Percentiles rank a stretch among this genome's conserved stretches.
phyloP scores from a whole-genome alignment of 495 filamentous ascomycete species.

The Usnea hakonensis region DNA sequence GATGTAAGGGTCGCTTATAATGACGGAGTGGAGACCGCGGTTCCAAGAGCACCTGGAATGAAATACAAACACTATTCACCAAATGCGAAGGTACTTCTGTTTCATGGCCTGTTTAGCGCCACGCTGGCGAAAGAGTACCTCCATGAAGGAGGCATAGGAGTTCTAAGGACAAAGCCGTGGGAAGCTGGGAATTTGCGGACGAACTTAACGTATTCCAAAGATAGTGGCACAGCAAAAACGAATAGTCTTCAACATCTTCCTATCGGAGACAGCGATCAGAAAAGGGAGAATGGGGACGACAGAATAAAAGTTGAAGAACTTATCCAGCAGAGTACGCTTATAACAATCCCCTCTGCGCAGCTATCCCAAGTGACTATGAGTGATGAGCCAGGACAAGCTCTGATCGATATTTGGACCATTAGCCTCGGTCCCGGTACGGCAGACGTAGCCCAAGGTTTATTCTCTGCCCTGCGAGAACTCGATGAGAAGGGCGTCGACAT shows the following conservation, averaged over 20 bases:
- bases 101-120: conserved; percentile 40
- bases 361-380: background rate
- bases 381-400: background rate
- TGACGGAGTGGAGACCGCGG: conserved; percentile 47
- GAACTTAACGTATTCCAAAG: background rate
- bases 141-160: conserved; percentile 22
- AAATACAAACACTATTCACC: conserved; percentile 99
- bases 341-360: background rate
- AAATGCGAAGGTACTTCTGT: conserved; percentile 76
- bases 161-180: conserved; percentile 32
- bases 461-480: conserved; percentile 77
- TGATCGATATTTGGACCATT: conserved; percentile 29
- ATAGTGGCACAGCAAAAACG: background rate
- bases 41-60: conserved; percentile 88
- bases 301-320: background rate
- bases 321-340: background rate
- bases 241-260: background rate
- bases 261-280: background rate
- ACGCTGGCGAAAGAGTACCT: conserved; percentile 18
- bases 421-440: conserved; percentile 58
- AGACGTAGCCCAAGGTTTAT: conserved; percentile 75
- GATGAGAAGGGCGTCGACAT: conserved; percentile 71
- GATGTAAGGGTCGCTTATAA: conserved; percentile 65
- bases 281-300: background rate
- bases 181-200: conserved; percentile 19